Base-by-base conservation (phyloP, 768 basidiomycete species). In the Lactifluus pinguis region DNA sequence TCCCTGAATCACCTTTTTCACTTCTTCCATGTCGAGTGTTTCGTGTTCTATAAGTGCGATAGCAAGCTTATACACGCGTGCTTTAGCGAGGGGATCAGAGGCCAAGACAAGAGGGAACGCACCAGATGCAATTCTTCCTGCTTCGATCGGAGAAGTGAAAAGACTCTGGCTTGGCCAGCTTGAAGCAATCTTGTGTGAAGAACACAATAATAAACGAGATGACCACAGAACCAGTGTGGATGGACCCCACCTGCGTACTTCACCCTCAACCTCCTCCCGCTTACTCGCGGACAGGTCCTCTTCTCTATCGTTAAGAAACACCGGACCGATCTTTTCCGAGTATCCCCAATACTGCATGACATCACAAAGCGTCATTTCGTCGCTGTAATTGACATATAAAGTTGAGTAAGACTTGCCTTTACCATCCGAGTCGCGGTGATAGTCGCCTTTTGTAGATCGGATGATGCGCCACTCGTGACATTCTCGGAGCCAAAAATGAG, bases 11-110 rank as follows among this genome's bases (percentile, higher is more conserved):
- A 95, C 92, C 73, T 82, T 86, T 68, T 80, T 77, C 17, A 98
- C 95, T 72, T 99, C 93, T 10, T 90, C 86, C 44, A 82, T 77
- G 66, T 86, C 85, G 65, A 99, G 76, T 19, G 95, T 98, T 76
- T 99, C 95, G 73, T 95, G 88, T 71, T 98, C 94, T 13, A 99
- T 87, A 60, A 99, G 76, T 10, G 95, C 95, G 57, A 82, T 81
- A 2, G 95, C 95, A 44, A 98, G 83, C 92, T 25, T 94, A 65
- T 32, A 52, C 36, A 57, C 41, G 60, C 50, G 60, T 56, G 56
- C 49, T n/a, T 19, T 17, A 49, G 39, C 36, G 30, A 61, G 48
- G 62, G 42, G 10, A 36, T 21, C 48, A 7, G 5, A 7, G 11
- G 15, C 38, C 44, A 21, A 45, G 34, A 38, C 30, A 5, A 19